A percentile compares a stretch with the other conserved stretches of the same genome.
These are phyloP conservation scores for Metschnikowia lunata DNA, from an alignment of 805 yeast genomes.

Conservation along the genomic window DNA sequence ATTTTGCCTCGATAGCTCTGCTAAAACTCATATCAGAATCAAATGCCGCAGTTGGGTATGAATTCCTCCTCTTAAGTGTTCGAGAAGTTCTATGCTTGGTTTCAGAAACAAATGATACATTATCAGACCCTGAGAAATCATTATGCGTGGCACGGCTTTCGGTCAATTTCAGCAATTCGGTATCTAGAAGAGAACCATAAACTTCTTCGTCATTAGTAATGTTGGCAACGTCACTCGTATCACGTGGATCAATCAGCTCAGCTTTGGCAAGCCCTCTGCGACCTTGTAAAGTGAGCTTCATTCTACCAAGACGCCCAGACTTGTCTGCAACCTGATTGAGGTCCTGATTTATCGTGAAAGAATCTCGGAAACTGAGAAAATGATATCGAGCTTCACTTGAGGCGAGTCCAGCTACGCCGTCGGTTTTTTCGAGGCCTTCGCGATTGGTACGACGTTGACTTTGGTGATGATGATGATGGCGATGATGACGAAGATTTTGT, in stretches of 20 bases:
- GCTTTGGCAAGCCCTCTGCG: conserved; percentile 12
- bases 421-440: neutral
- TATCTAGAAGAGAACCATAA: conserved; percentile 5
- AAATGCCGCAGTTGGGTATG: conserved; percentile 24
- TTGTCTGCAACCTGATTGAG: conserved; percentile 18
- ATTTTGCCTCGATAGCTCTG: conserved; percentile 16
- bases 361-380: conserved; percentile 35
- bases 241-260: neutral
- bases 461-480: conserved; percentile 3
- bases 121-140: neutral
- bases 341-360: conserved; percentile 17
- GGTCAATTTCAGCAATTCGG: conserved; percentile 9
- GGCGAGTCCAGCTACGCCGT: neutral
- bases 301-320: conserved; percentile 31
- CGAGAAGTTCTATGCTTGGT: neutral
- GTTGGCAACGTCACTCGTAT: neutral
- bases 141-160: neutral
- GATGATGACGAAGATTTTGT: conserved; percentile 9
- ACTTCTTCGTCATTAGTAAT: neutral
- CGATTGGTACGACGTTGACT: neutral
- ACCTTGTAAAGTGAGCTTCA: conserved; percentile 32
- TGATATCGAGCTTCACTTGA: conserved; percentile 16
- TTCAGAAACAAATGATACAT: neutral
- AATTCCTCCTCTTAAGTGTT: conserved; percentile 28
- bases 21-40: no score